Percentiles rank a stretch among this genome's conserved stretches.
Conservation (phyloP, 306 rosid genomes). For the Spatholobus suberectus region DNA sequence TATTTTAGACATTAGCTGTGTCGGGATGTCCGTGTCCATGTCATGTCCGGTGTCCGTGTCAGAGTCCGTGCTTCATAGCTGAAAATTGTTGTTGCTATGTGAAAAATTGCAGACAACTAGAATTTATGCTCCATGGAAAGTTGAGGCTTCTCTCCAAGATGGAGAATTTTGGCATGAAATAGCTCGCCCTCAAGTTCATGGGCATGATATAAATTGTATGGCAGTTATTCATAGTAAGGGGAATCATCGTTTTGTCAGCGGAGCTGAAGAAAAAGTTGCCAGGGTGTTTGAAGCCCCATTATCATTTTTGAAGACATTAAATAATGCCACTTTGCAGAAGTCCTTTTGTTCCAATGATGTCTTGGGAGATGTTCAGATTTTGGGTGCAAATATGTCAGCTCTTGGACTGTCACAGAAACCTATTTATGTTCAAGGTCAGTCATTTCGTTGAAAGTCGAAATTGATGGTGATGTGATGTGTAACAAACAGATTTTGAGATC, state of each 20-base stretch:
- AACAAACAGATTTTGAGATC: not conserved
- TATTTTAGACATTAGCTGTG: too few species aligned
- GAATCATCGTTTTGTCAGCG: conserved; percentile 89
- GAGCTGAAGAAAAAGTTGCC: conserved; percentile 98
- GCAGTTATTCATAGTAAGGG: conserved; percentile 77
- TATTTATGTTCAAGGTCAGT: conserved; percentile 79
- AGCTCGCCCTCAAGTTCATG: conserved; percentile 95
- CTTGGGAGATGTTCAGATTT: conserved; percentile 71
- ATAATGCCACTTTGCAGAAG: conserved; percentile 67
- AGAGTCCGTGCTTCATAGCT: too few species aligned
- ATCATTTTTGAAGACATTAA: conserved; percentile 88
- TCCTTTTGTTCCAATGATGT: conserved; percentile 60
- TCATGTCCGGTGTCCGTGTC: too few species aligned
- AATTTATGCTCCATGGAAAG: conserved; percentile 85
- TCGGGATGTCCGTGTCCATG: too few species aligned
- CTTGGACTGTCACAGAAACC: conserved; percentile 98
- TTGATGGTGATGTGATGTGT: conserved; percentile 2
- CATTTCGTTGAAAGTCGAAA: conserved; percentile 29
- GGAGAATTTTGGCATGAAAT: conserved; percentile 84
- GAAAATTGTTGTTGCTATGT: conserved; percentile 18
- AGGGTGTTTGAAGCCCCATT: conserved; percentile 96
- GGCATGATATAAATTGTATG: conserved; percentile 93
- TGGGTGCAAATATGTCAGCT: conserved; percentile 99
- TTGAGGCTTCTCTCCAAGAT: conserved; percentile 51
- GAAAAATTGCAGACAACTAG: conserved; percentile 78